Evolutionary conservation across 306 rosid species (phyloP), one percentile per base, ranked within the genome.

Genomic region (Pyrus betulifolia): DNA sequence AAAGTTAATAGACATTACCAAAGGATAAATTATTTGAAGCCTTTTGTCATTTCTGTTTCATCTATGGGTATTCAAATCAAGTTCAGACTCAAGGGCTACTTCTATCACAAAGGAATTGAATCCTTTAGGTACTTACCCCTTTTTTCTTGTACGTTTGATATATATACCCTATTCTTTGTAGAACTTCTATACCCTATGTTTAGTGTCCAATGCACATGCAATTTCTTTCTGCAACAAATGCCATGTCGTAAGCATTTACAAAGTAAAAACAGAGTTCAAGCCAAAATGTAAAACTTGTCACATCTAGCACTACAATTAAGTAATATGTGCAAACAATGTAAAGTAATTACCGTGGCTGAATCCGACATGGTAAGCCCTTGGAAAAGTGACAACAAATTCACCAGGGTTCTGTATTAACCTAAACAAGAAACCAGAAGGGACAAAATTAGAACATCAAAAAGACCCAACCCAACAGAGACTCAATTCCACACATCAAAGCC

Each of bases 281-380:
- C 74, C 22, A 64, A 27, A 72, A 66, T 59, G 69, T 72, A 64
- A 66, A 5, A 69, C 27, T 57, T 8, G 33, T 40, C 73, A 44
- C 35, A 55, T 76, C 64, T 59, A 74, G 44, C 57, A 45, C 78
- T 44, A 74, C 69, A 59, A 80, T 54, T 62, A 72, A 19, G 52
- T 22, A 62, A 6, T 3, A 79, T 13, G 51, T 69, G 38, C 13
- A 75, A 31, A 71, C 66, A 78, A 78, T 74, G 70, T 73, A 82
- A 82, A 89, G 80, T 54, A 83, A 85, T 92, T 95, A 95, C 99
- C 99, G 52, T 95, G 99, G 89, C 99, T 92, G 93, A 95, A 95
- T 90, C 99, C 99, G 44, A 95, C 97, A 86, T 95, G 99, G 86
- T 95, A 95, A 78, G 99, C 97, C 82, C 98, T 89, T 78, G 99